phyloP scores from a whole-genome alignment of 164 flowering plant genomes.

The Santalum album region DNA sequence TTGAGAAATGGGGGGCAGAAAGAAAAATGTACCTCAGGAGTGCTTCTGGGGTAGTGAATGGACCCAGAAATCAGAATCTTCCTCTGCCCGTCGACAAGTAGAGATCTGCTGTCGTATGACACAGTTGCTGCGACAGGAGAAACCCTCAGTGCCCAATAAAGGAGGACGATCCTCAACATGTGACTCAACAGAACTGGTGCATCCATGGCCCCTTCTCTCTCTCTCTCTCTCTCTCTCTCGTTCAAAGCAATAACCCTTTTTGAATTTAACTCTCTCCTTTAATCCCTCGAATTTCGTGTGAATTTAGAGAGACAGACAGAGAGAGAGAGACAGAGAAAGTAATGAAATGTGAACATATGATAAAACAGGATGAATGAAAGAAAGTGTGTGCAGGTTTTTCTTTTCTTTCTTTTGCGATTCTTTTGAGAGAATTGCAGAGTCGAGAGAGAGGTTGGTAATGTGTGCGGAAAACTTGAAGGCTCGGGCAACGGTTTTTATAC shows the following conservation, averaged over 20 bases:
- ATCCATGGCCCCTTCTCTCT: slow-evolving; percentile 16
- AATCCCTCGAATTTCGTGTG: slow-evolving; percentile 4
- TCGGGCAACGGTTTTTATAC: too few relatives aligned
- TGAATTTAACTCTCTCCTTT: background rate
- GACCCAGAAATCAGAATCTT: slow-evolving; percentile 82
- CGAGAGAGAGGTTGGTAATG: too few relatives aligned
- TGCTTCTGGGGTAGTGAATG: slow-evolving; percentile 90
- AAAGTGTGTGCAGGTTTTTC: too few relatives aligned
- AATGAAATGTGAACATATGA: too few relatives aligned
- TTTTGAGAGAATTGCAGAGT: too few relatives aligned
- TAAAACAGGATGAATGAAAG: too few relatives aligned
- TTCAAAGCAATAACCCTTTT: slow-evolving; percentile 13
- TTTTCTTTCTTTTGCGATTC: too few relatives aligned
- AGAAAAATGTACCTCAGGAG: slow-evolving; percentile 63
- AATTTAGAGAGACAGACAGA: slow-evolving; percentile 1
- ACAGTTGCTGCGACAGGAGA: slow-evolving; percentile 44
- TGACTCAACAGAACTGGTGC: slow-evolving; percentile 7
- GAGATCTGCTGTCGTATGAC: slow-evolving; percentile 57
- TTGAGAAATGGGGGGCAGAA: background rate
- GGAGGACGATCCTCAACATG: slow-evolving; percentile 4
- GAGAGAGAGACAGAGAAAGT: slow-evolving; percentile 1
- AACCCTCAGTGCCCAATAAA: slow-evolving; percentile 7
- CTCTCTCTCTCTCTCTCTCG: background rate
- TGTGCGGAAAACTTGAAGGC: too few relatives aligned
- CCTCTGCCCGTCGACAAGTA: slow-evolving; percentile 58